Conservation (phyloP, 768 basidiomycete species). For the Russula sp. region DNA sequence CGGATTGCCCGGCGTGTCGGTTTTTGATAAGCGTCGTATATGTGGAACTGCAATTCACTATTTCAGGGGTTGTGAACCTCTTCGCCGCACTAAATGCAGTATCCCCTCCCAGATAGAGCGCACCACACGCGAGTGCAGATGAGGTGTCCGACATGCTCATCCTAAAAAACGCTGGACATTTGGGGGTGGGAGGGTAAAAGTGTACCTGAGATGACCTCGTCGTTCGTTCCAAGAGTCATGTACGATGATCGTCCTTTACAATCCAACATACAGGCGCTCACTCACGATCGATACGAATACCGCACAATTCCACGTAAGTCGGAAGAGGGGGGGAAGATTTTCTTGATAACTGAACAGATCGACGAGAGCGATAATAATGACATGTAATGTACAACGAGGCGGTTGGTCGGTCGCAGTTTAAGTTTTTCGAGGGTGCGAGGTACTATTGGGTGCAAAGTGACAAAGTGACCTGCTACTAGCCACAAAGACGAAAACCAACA, state of each 20-base stretch:
- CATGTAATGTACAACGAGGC: conserved; percentile 20
- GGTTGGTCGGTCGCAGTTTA: conserved; percentile 11
- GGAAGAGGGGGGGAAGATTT: background rate
- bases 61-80: background rate
- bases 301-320: conserved; percentile 6
- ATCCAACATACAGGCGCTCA: background rate
- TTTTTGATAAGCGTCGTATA: background rate
- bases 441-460: conserved; percentile 3
- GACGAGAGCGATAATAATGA: conserved; percentile 18
- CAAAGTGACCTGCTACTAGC: conserved; percentile 8
- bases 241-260: background rate
- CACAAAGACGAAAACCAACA: background rate
- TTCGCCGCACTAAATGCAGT: conserved; percentile 13
- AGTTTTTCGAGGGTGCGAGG: conserved; percentile 10
- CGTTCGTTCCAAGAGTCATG: background rate
- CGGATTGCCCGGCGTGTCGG: conserved; percentile 2
- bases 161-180: background rate
- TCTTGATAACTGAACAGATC: conserved; percentile 17
- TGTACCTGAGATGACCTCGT: background rate
- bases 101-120: background rate
- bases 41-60: background rate
- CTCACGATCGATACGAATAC: conserved; percentile 8
- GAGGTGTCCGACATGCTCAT: background rate
- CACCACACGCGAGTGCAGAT: background rate
- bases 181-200: background rate